A percentile compares a stretch with the other conserved stretches of the same genome.
These are phyloP conservation scores for Arctium lappa DNA, from an alignment of 129 eudicot genomes.

Conservation along the genomic window DNA sequence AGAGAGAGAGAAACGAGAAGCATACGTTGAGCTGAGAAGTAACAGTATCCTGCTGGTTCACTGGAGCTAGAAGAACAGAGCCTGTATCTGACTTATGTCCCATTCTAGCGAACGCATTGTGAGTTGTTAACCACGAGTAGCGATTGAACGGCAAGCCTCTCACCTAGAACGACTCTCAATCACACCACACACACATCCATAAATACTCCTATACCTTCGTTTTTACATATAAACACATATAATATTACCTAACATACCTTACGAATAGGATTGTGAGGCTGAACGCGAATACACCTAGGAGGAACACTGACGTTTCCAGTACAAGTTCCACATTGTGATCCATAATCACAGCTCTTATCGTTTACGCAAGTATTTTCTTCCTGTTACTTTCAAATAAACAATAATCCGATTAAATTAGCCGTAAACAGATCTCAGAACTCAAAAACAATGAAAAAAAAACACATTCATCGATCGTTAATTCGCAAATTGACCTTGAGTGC, in stretches of 20 bases:
- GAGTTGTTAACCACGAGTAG: slow-evolving; percentile 86
- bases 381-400: slow-evolving; percentile 25
- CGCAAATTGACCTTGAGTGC: slow-evolving; percentile 38
- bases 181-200: slow-evolving; percentile 3
- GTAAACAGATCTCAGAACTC: slow-evolving; percentile 6
- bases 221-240: neutral
- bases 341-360: slow-evolving; percentile 52
- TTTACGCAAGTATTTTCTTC: slow-evolving; percentile 43
- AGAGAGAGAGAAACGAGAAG: neutral
- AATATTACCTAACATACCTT: slow-evolving; percentile 34
- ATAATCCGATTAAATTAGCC: neutral
- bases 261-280: slow-evolving; percentile 59
- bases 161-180: slow-evolving; percentile 35
- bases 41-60: slow-evolving; percentile 82
- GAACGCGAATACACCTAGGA: slow-evolving; percentile 70
- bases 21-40: slow-evolving; percentile 76
- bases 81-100: slow-evolving; percentile 71
- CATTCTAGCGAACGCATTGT: slow-evolving; percentile 69
- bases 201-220: neutral
- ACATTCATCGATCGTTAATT: neutral
- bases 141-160: slow-evolving; percentile 74
- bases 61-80: slow-evolving; percentile 51
- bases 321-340: slow-evolving; percentile 82
- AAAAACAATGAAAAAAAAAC: neutral
- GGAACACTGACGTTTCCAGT: slow-evolving; percentile 49